phyloP scores from a whole-genome alignment of 495 filamentous ascomycete genomes.

The Penicillium diatomitis region DNA sequence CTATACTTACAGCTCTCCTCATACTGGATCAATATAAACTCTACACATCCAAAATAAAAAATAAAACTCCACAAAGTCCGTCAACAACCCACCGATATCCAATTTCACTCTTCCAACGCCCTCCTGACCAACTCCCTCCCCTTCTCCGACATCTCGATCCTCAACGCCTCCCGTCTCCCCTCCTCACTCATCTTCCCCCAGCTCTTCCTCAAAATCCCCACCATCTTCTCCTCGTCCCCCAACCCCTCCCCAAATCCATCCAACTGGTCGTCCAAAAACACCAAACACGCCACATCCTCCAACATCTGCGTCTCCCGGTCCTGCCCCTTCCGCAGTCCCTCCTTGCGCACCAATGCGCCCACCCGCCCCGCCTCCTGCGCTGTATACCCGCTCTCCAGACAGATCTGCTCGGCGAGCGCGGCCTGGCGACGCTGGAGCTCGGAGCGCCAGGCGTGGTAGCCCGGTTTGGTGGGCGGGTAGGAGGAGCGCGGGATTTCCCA shows the following conservation, averaged over 20 bases:
- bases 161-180: constrained; percentile 59
- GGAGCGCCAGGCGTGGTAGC: constrained; percentile 69
- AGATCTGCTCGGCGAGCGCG: constrained; percentile 47
- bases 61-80: too few relatives aligned
- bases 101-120: constrained; percentile 43
- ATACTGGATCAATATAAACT: not conserved
- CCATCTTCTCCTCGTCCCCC: constrained; percentile 62
- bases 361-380: constrained; percentile 43
- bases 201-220: constrained; percentile 67
- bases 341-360: constrained; percentile 54
- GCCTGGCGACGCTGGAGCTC: constrained; percentile 64
- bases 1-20: too few relatives aligned
- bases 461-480: constrained; percentile 59
- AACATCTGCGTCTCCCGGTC: constrained; percentile 62
- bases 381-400: constrained; percentile 39
- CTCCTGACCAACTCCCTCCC: constrained; percentile 51
- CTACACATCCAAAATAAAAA: too few relatives aligned
- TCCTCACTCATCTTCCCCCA: constrained; percentile 71
- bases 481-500: constrained; percentile 67
- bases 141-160: constrained; percentile 52
- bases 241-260: constrained; percentile 58
- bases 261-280: constrained; percentile 79
- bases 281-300: constrained; percentile 78
- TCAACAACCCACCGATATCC: not conserved
- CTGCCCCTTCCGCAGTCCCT: constrained; percentile 41